Conservation (phyloP, 1,139 yeast species). For the Arxiozyma bovina region DNA sequence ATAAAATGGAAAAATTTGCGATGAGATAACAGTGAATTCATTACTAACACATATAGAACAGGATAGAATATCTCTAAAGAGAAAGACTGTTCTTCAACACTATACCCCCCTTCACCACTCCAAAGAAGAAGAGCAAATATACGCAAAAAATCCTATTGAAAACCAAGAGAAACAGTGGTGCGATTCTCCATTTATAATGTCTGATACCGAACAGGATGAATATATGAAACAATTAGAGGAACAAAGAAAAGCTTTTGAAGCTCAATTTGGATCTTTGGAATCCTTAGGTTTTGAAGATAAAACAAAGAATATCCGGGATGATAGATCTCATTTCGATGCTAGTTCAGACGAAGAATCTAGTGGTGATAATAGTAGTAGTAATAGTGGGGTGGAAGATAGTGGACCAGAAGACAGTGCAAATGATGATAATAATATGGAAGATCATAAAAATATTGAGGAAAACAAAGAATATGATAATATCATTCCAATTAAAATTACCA, state of each 20-base stretch:
- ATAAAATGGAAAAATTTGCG: not conserved
- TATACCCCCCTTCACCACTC: too few relatives aligned
- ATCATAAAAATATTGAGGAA: conserved; percentile 12
- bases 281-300: conserved; percentile 52
- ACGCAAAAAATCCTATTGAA: not conserved
- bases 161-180: not conserved
- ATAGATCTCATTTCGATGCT: conserved; percentile 11
- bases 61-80: not conserved
- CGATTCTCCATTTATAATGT: not conserved
- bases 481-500: not conserved
- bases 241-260: conserved; percentile 56
- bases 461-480: conserved; percentile 6
- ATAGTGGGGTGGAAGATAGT: conserved; percentile 2
- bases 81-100: not conserved
- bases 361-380: not conserved
- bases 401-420: conserved; percentile 11
- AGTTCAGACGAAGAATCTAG: conserved; percentile 10
- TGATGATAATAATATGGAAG: conserved; percentile 12
- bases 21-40: not conserved
- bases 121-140: not conserved
- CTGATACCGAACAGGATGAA: conserved; percentile 24
- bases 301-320: conserved; percentile 29
- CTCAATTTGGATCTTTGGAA: conserved; percentile 59
- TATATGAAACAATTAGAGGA: conserved; percentile 43
- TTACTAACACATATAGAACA: too few relatives aligned